Percentiles rank a stretch among this genome's conserved stretches.
Evolutionary conservation across 2,329 filamentous ascomycete species (phyloP).

Genomic region (Chrysoporthe deuterocubensis): DNA sequence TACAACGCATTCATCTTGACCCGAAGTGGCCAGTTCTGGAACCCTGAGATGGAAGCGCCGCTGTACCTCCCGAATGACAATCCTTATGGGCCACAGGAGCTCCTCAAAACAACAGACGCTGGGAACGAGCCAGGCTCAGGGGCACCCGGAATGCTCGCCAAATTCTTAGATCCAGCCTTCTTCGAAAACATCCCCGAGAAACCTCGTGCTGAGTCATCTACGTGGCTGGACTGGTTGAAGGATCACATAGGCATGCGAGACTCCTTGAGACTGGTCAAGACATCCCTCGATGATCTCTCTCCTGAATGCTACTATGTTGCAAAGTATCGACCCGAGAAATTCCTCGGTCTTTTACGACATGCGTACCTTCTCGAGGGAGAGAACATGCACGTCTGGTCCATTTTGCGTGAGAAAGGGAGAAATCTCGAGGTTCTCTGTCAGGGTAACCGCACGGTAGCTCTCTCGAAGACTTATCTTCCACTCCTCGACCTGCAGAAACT

Average conservation of each 20-base stretch:
- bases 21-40: background rate
- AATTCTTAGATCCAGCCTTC: background rate
- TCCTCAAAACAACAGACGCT: background rate
- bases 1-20: background rate
- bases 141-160: background rate
- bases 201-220: background rate
- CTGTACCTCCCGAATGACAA: background rate
- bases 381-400: background rate
- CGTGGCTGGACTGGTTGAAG: background rate
- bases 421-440: background rate
- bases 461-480: background rate
- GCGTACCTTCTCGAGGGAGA: background rate
- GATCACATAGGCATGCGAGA: background rate
- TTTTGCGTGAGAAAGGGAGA: background rate
- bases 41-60: background rate
- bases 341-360: background rate
- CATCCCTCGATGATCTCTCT: background rate
- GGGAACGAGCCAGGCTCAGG: background rate
- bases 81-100: background rate
- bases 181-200: background rate
- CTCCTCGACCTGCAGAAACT: background rate
- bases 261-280: background rate
- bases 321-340: constrained; percentile 17
- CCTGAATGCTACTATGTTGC: background rate
- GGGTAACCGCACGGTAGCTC: background rate